Evolutionary conservation across 75 land plant species (phyloP).

Genomic region (Picea sitchensis): DNA sequence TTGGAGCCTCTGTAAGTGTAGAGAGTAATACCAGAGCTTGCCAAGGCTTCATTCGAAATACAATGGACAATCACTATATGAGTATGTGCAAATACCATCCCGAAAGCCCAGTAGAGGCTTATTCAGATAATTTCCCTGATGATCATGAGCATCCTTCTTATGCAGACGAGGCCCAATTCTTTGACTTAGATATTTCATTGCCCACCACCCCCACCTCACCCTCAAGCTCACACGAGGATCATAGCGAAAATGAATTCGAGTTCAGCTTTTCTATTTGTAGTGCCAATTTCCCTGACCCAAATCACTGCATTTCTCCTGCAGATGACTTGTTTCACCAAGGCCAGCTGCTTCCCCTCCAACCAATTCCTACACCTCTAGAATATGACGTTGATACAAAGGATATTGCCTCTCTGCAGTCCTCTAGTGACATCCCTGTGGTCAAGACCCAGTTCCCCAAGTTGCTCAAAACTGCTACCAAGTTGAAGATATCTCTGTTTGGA

Average conservation of each 20-base stretch:
- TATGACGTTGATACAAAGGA: no score
- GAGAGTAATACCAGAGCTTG: no score
- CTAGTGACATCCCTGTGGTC: not conserved
- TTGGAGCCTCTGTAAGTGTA: no score
- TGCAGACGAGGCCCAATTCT: constrained; percentile 59
- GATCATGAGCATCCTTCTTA: not conserved
- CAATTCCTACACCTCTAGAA: not conserved
- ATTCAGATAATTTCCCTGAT: not conserved
- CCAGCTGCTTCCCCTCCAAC: constrained; percentile 35
- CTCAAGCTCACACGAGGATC: constrained; percentile 4
- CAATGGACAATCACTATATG: no score
- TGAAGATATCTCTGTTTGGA: constrained; percentile 40
- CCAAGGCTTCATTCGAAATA: no score
- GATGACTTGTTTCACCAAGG: constrained; percentile 50
- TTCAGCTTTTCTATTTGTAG: constrained; percentile 24
- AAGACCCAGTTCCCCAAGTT: constrained; percentile 27
- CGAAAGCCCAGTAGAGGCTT: no score
- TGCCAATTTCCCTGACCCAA: constrained; percentile 5
- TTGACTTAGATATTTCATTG: constrained; percentile 56
- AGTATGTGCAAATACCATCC: no score
- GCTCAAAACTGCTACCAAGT: constrained; percentile 47
- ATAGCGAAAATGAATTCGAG: constrained; percentile 16
- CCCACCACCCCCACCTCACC: not conserved
- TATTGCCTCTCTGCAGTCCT: no score
- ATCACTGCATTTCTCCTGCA: constrained; percentile 30